Evolutionary conservation across 441 rosid species (phyloP).

Genomic region (Rhodomyrtus psidioides): DNA sequence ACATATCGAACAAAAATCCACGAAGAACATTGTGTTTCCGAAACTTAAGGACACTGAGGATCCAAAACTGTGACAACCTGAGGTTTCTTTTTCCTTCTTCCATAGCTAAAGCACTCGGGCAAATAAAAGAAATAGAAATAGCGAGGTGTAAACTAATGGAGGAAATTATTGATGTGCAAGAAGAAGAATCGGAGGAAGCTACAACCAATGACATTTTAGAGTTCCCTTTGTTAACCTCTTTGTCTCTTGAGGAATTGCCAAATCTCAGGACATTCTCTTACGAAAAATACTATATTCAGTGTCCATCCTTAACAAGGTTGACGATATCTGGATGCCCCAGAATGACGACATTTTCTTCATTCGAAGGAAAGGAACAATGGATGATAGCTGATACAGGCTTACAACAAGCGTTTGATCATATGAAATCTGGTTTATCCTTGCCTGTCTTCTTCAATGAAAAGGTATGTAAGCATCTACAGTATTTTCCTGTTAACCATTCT

Average conservation of each 20-base stretch:
- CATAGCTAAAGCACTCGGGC: background rate
- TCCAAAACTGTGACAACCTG: background rate
- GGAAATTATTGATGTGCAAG: background rate
- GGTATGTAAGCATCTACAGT: background rate
- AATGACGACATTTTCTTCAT: background rate
- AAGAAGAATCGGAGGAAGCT: background rate
- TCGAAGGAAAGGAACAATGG: background rate
- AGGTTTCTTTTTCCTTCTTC: background rate
- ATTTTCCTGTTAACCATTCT: background rate
- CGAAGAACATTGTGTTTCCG: no score
- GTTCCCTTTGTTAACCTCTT: background rate
- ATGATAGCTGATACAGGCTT: background rate
- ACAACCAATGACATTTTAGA: no score
- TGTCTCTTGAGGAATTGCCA: no score
- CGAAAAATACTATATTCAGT: background rate
- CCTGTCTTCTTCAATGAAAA: background rate
- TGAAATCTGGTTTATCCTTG: no score
- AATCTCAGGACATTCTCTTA: background rate
- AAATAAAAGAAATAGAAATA: background rate
- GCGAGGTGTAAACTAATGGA: fast-evolving
- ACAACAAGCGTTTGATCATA: no score
- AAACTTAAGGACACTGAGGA: background rate
- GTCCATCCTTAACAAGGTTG: background rate
- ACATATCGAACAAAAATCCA: background rate
- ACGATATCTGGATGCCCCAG: background rate